Base-by-base conservation (phyloP, 1,139 yeast species). In the Lodderomyces metapsilosis region DNA sequence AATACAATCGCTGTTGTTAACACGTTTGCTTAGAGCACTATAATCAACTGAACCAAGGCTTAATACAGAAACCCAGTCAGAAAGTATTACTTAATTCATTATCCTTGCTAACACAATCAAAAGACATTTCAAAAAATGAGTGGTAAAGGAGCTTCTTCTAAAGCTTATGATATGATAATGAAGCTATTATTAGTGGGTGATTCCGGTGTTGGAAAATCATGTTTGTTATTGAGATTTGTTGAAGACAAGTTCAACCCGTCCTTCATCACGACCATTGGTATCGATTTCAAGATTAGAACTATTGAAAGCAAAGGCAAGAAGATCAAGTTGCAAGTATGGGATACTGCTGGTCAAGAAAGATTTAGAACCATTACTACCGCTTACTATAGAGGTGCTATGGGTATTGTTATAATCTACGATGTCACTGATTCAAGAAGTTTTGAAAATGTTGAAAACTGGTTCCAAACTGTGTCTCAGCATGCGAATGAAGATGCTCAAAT, bases 331-430 rank as follows among this genome's bases (percentile, higher is more conserved):
- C 98, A 92, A 66, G 89, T 92, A 34, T 92, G 98, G 98, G 98
- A 92, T 64, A 92, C 98, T 31, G 98, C 98, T 5, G 98, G 98
- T 21, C 98, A 92, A 69, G 98, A 92, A 66, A 78, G 98, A 56
- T 92, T 92, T 76, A 82, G 97, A 73, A 92, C 98, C 42, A 92
- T 92, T 65, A 92, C 98, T 38, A 89, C 98, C 16, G 97, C 98
- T 8, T 92, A 94, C 68, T 92, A 94, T 71, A 82, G 99, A 66
- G 97, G 98, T 43, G 98, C 99, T 45, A 88, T 89, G 94, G 99
- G 98, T 49, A 92, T 94, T 61, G 82, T 92, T 45, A 79, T 92
- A 53, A 96, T 92, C 39, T 92, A 92, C 66, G 99, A 92, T 64
- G 98, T 92, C 42, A 86, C 96, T 31, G 98, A 94, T 65, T 89